Conservation (phyloP, 2,329 filamentous ascomycete genomes). For the Xylaria sp. region DNA sequence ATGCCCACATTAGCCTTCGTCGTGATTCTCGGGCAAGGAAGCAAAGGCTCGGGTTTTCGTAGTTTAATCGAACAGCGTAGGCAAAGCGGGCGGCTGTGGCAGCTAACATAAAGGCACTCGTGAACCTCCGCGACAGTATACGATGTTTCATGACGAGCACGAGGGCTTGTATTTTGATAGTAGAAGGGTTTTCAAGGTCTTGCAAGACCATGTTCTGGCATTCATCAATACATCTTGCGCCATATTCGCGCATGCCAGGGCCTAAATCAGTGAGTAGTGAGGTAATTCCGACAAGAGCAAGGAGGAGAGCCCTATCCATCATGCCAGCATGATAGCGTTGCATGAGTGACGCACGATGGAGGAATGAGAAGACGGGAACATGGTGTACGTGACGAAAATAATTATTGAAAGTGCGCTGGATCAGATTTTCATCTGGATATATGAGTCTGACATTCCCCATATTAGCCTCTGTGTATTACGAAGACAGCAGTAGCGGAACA, state of each 20-base stretch:
- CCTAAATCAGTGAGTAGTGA: conserved; percentile 67
- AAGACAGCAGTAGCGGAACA: conserved; percentile 36
- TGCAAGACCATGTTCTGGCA: conserved; percentile 64
- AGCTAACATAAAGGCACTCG: conserved; percentile 61
- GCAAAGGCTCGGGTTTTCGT: conserved; percentile 60
- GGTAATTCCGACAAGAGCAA: conserved; percentile 67
- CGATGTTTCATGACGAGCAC: conserved; percentile 61
- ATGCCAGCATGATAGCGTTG: conserved; percentile 68
- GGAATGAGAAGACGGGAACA: conserved; percentile 68
- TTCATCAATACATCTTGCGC: conserved; percentile 65
- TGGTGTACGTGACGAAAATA: conserved; percentile 70
- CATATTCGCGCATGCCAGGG: conserved; percentile 63
- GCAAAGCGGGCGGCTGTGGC: conserved; percentile 60
- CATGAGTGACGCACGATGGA: conserved; percentile 70
- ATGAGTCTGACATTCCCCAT: conserved; percentile 54
- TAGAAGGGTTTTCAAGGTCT: conserved; percentile 66
- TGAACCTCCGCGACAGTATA: conserved; percentile 58
- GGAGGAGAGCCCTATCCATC: conserved; percentile 64
- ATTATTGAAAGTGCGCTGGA: conserved; percentile 64
- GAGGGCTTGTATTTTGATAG: conserved; percentile 63
- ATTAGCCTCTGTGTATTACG: conserved; percentile 40
- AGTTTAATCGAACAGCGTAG: conserved; percentile 61
- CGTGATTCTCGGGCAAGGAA: conserved; percentile 51
- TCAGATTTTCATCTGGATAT: conserved; percentile 59
- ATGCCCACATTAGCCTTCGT: conserved; percentile 58